Conservation (phyloP, 768 basidiomycete genomes). For the Cystofilobasidium bisporidii region DNA sequence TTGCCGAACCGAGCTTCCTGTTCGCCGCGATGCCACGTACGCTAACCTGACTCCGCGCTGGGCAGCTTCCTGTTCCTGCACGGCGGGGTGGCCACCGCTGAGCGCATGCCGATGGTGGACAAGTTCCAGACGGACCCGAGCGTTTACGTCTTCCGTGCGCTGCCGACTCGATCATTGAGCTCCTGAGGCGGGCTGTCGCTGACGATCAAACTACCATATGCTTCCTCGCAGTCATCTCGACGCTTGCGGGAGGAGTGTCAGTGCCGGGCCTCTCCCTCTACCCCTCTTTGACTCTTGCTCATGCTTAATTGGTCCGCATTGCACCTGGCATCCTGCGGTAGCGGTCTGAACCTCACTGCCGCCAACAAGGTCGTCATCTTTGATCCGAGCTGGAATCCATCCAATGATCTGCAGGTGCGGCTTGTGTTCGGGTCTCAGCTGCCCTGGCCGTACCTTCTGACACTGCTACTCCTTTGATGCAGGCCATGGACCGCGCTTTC, state of each 20-base stretch:
- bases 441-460: background rate
- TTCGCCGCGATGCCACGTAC: background rate
- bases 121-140: conserved; percentile 64
- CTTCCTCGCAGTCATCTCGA: conserved; percentile 36
- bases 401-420: conserved; percentile 57
- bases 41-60: background rate
- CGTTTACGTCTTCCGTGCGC: conserved; percentile 55
- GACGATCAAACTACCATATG: background rate
- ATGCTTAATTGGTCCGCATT: background rate
- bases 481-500: conserved; percentile 54
- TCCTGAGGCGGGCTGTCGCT: background rate
- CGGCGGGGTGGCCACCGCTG: background rate
- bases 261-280: conserved; percentile 15
- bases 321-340: background rate
- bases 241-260: conserved; percentile 73
- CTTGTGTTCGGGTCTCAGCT: background rate
- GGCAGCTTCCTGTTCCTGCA: conserved; percentile 19
- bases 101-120: conserved; percentile 81
- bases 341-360: conserved; percentile 22
- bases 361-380: conserved; percentile 58
- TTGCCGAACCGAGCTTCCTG: background rate
- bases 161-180: conserved; percentile 45
- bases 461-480: too few relatives aligned
- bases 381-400: conserved; percentile 24
- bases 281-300: background rate